phyloP scores from a whole-genome alignment of 2,329 filamentous ascomycete species.

The Plectosphaerella plurivora region DNA sequence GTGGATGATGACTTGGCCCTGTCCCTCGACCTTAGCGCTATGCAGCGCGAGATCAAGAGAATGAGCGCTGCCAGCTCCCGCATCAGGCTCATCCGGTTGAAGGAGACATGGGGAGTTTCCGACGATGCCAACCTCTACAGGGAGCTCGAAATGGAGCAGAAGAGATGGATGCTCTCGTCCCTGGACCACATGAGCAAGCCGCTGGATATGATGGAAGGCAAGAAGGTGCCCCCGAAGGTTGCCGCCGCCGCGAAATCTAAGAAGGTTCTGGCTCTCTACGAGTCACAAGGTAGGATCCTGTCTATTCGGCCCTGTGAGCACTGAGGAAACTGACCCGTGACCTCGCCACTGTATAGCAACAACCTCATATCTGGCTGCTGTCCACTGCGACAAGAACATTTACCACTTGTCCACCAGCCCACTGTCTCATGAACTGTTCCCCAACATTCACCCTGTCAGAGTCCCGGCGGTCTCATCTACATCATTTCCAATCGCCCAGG shows the following conservation, averaged over 20 bases:
- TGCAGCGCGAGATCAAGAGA: conserved; percentile 49
- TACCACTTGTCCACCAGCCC: conserved; percentile 42
- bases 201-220: conserved; percentile 10
- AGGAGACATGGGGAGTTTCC: conserved; percentile 41
- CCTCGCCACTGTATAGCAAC: conserved; percentile 33
- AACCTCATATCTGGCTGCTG: conserved; percentile 42
- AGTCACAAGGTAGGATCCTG: conserved; percentile 37
- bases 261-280: conserved; percentile 45
- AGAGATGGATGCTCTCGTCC: conserved; percentile 58
- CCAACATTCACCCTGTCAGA: conserved; percentile 33
- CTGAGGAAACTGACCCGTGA: conserved; percentile 7
- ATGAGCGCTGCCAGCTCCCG: conserved; percentile 50
- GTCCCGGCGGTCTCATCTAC: conserved; percentile 31
- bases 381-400: conserved; percentile 33
- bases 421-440: conserved; percentile 28
- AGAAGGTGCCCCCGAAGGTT: conserved; percentile 5
- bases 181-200: conserved; percentile 42
- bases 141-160: conserved; percentile 50
- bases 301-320: background rate
- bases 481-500: conserved; percentile 30
- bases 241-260: conserved; percentile 15
- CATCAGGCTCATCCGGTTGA: conserved; percentile 50
- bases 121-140: conserved; percentile 42
- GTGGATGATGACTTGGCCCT: conserved; percentile 16
- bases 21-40: conserved; percentile 20